These are phyloP conservation scores for Geotrichum carabidarum DNA, from an alignment of 1,139 yeast genomes.

Conservation along the genomic window DNA sequence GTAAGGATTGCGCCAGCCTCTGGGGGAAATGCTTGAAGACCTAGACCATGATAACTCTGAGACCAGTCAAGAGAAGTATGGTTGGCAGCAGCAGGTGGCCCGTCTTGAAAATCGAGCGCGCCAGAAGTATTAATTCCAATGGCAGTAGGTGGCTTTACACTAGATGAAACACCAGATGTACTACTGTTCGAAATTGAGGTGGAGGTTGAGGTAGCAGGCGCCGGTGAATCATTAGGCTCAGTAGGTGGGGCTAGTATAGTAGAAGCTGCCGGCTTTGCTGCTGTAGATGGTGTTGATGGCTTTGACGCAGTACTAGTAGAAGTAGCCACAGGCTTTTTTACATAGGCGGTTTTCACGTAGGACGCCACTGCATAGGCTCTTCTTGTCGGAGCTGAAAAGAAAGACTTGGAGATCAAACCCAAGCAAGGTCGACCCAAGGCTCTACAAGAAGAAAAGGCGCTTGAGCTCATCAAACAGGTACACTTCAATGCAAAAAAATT, in stretches of 20 bases:
- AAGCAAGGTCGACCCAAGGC: neutral
- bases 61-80: conserved; percentile 28
- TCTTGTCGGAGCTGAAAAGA: neutral
- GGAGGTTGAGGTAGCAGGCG: neutral
- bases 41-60: conserved; percentile 53
- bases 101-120: neutral
- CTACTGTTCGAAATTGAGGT: neutral
- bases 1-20: conserved; percentile 56
- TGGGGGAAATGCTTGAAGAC: conserved; percentile 63
- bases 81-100: neutral
- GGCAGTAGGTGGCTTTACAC: conserved; percentile 1
- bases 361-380: conserved; percentile 6
- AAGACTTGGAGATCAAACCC: neutral
- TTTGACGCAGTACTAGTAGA: conserved; percentile 1
- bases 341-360: neutral
- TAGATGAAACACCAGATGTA: neutral
- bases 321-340: conserved; percentile 5
- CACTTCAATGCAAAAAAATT: neutral
- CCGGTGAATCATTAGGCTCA: neutral
- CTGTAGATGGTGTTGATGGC: neutral
- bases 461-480: neutral
- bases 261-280: neutral
- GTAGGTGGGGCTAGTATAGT: neutral
- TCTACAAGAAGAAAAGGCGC: neutral
- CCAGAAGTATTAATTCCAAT: conserved; percentile 1